These are phyloP conservation scores for Elsinoe ampelina DNA, from an alignment of 2,329 filamentous ascomycete species.

Conservation along the genomic window DNA sequence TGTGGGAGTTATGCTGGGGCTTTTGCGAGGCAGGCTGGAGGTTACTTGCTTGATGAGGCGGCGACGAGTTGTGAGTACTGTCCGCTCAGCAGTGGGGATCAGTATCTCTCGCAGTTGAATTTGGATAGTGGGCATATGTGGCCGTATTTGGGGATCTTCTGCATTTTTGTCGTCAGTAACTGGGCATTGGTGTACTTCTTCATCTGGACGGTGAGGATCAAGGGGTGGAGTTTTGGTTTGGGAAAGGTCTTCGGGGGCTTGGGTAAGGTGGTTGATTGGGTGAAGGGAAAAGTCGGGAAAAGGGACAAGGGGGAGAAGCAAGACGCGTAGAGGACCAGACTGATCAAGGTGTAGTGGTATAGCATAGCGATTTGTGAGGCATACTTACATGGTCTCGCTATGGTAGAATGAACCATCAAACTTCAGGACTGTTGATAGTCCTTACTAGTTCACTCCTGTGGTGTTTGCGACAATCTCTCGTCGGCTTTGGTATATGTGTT, in stretches of 20 bases:
- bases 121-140: slow-evolving; percentile 54
- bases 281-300: slow-evolving; percentile 29
- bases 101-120: slow-evolving; percentile 56
- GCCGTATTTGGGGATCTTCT: slow-evolving; percentile 63
- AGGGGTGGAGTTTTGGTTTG: slow-evolving; percentile 62
- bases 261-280: slow-evolving; percentile 32
- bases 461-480: too few species aligned
- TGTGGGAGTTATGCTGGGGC: slow-evolving; percentile 33
- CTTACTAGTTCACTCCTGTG: too few species aligned
- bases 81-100: slow-evolving; percentile 52
- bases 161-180: slow-evolving; percentile 61
- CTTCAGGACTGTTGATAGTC: too few species aligned
- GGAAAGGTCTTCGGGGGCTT: slow-evolving; percentile 44
- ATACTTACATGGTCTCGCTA: not conserved
- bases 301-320: slow-evolving; percentile 12
- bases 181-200: slow-evolving; percentile 63
- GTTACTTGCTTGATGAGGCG: slow-evolving; percentile 53
- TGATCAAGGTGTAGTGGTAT: not conserved
- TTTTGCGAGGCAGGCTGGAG: slow-evolving; percentile 30
- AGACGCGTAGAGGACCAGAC: not conserved
- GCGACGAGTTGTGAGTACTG: slow-evolving; percentile 62
- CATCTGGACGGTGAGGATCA: slow-evolving; percentile 62
- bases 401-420: too few species aligned
- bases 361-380: not conserved
- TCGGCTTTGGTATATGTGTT: too few species aligned